Evolutionary conservation across 768 basidiomycete genomes (phyloP).

Genomic region (Cytidiella melzeri): DNA sequence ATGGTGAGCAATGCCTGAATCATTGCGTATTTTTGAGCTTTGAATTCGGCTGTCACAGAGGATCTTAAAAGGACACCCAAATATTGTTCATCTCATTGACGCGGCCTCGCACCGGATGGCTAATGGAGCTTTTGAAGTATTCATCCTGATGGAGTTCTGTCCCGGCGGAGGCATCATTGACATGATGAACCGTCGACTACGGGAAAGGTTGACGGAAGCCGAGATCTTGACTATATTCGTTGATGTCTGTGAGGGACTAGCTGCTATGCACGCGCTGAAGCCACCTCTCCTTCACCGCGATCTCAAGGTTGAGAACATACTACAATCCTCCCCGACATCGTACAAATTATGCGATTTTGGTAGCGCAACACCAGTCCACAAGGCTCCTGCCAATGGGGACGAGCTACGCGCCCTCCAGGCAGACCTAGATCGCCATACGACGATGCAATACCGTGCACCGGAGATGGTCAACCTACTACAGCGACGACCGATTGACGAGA

Average conservation of each 20-base stretch:
- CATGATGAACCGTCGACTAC: conserved; percentile 96
- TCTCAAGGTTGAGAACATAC: conserved; percentile 98
- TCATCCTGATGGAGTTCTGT: conserved; percentile 98
- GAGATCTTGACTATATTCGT: conserved; percentile 98
- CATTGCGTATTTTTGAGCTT: not conserved
- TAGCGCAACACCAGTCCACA: conserved; percentile 74
- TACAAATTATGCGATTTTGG: conserved; percentile 99
- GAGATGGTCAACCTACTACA: conserved; percentile 95
- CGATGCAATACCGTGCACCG: conserved; percentile 95
- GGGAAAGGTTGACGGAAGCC: conserved; percentile 89
- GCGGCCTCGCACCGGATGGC: conserved; percentile 85
- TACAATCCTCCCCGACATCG: conserved; percentile 75
- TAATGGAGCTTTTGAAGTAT: conserved; percentile 87
- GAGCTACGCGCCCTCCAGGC: conserved; percentile 86
- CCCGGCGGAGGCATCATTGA: conserved; percentile 99
- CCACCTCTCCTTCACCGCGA: conserved; percentile 93
- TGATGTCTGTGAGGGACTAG: conserved; percentile 95
- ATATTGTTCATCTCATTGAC: conserved; percentile 94
- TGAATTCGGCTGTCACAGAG: conserved; percentile 47
- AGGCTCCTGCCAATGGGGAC: conserved; percentile 69
- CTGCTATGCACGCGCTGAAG: conserved; percentile 90
- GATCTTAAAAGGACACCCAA: conserved; percentile 86
- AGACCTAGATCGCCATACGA: conserved; percentile 92
- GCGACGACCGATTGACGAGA: conserved; percentile 82
- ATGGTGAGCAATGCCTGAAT: conserved; percentile 62